These are phyloP conservation scores for Combretum micranthum DNA, from an alignment of 345 rosid species.

Conservation along the genomic window DNA sequence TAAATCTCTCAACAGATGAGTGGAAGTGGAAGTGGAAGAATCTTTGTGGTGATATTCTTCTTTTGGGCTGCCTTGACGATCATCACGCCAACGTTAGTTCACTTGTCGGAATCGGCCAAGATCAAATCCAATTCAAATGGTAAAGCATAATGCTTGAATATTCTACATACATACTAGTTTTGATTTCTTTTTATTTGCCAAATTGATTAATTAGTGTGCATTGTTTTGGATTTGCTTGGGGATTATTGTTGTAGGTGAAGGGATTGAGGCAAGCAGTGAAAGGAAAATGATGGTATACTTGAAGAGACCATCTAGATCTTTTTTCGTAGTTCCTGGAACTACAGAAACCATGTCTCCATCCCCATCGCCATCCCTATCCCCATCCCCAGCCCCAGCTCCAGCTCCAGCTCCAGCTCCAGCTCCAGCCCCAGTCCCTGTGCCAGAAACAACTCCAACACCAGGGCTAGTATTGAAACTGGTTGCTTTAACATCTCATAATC, in stretches of 20 bases:
- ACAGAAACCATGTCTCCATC: not conserved
- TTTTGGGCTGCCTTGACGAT: constrained; percentile 89
- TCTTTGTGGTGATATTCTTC: constrained; percentile 66
- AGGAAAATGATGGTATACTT: constrained; percentile 40
- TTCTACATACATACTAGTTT: not conserved
- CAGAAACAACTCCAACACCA: constrained; percentile 20
- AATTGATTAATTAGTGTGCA: not conserved
- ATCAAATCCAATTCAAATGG: constrained; percentile 24
- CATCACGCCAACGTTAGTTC: constrained; percentile 78
- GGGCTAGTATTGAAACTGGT: not conserved
- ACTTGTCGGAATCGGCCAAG: constrained; percentile 64
- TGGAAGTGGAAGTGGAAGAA: constrained; percentile 57
- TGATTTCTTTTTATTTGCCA: not conserved
- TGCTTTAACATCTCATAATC: too few relatives aligned
- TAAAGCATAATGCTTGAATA: constrained; percentile 11
- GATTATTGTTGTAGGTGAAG: constrained; percentile 17
- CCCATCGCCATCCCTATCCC: too few relatives aligned
- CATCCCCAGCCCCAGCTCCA: too few relatives aligned
- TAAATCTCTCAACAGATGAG: constrained; percentile 30
- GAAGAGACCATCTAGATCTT: constrained; percentile 14
- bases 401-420: too few relatives aligned
- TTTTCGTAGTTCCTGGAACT: constrained; percentile 2
- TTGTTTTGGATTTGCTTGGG: not conserved
- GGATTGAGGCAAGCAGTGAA: constrained; percentile 20
- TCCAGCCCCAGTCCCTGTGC: constrained; percentile 14